Evolutionary conservation across 1,284 basidiomycete genomes (phyloP).

Genomic region (Cutaneotrichosporon mucoides): DNA sequence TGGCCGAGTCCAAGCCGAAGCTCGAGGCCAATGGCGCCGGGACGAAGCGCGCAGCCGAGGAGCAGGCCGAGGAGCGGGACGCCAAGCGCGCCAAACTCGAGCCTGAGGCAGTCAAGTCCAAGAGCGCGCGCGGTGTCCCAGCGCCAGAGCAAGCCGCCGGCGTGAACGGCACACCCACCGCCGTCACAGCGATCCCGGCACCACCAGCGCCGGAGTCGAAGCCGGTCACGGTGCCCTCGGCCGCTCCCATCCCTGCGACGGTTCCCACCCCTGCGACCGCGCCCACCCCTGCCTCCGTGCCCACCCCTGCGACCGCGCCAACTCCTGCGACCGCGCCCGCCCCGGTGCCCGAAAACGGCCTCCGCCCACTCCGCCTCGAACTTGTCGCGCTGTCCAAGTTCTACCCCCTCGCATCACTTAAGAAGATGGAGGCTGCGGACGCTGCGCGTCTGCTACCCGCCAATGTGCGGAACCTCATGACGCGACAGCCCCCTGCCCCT

Average conservation of each 20-base stretch:
- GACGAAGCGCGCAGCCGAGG: background rate
- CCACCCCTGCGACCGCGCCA: too few species aligned
- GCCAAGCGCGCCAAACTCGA: slow-evolving; percentile 10
- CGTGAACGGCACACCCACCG: background rate
- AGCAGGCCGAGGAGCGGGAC: background rate
- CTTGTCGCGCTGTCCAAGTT: slow-evolving; percentile 43
- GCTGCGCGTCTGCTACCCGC: slow-evolving; percentile 36
- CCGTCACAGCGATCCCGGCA: background rate
- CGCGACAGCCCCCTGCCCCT: background rate
- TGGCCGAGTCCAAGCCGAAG: background rate
- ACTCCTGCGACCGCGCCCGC: too few species aligned
- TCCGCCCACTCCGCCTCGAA: slow-evolving; percentile 38
- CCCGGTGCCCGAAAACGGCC: slow-evolving; percentile 8
- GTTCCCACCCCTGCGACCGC: too few species aligned
- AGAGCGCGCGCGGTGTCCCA: background rate
- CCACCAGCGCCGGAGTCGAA: background rate
- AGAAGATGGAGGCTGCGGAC: slow-evolving; percentile 37
- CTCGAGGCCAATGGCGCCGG: slow-evolving; percentile 6
- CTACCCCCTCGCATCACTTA: slow-evolving; percentile 41
- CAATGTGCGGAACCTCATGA: slow-evolving; percentile 41
- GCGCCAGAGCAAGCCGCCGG: background rate
- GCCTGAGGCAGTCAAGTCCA: too few species aligned
- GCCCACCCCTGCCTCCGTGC: too few species aligned
- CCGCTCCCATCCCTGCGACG: too few species aligned
- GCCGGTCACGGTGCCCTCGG: too few species aligned